phyloP scores from a whole-genome alignment of 192 early-diverging fungal species.

The Lunasporangiospora selenospora region DNA sequence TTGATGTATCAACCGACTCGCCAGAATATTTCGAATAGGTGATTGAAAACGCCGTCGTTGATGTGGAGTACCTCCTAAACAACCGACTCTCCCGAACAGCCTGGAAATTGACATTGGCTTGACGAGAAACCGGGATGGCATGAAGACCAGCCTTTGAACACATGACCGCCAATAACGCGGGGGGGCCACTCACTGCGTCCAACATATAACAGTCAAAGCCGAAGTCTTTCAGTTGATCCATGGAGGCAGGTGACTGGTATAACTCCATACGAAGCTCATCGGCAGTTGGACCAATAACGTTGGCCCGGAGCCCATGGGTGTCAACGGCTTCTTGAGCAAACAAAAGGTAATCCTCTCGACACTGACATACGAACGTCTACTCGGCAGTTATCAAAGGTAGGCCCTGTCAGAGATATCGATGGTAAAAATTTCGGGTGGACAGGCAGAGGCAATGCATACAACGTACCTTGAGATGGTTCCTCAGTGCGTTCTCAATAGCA shows the following conservation, averaged over 20 bases:
- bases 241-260: constrained; percentile 12
- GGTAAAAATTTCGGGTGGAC: not conserved
- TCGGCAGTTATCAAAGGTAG: not conserved
- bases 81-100: constrained; percentile 23
- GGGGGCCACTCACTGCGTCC: constrained; percentile 79
- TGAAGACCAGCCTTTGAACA: constrained; percentile 69
- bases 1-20: constrained; percentile 18
- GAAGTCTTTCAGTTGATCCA: constrained; percentile 51
- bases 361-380: constrained; percentile 84
- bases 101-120: constrained; percentile 3
- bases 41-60: constrained; percentile 5
- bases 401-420: not conserved
- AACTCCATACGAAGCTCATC: constrained; percentile 26
- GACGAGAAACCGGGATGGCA: constrained; percentile 49
- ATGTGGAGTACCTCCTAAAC: constrained; percentile 32
- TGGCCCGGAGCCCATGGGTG: constrained; percentile 62
- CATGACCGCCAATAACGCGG: constrained; percentile 64
- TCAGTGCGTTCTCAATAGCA: constrained; percentile 67
- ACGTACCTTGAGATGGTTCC: constrained; percentile 58
- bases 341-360: constrained; percentile 76
- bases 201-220: constrained; percentile 82
- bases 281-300: constrained; percentile 57
- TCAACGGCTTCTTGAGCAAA: constrained; percentile 75
- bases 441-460: not conserved
- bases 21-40: constrained; percentile 20